Evolutionary conservation across 2,329 filamentous ascomycete genomes (phyloP).

Genomic region (Epichloe gansuensis): DNA sequence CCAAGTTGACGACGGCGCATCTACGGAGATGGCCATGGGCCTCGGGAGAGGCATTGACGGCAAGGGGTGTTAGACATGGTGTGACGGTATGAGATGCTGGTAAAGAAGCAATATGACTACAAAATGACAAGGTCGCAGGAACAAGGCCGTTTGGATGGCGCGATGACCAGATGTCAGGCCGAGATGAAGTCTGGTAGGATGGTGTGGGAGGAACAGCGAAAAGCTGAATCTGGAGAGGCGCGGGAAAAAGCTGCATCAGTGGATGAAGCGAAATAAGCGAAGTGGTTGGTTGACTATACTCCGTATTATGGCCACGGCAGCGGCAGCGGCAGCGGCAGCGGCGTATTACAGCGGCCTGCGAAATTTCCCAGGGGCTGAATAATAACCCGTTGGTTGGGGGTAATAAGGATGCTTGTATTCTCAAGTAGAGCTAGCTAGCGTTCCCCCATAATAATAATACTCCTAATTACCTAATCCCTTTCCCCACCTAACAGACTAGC

Average conservation of each 20-base stretch:
- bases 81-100: conserved; percentile 12
- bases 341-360: background rate
- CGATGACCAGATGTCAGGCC: conserved; percentile 8
- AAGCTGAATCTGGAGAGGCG: conserved; percentile 12
- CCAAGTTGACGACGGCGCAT: conserved; percentile 62
- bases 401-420: too few relatives aligned
- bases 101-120: conserved; percentile 11
- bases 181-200: conserved; percentile 10
- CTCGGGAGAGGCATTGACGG: conserved; percentile 35
- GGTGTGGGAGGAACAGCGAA: conserved; percentile 10
- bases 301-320: background rate
- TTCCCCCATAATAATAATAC: too few relatives aligned
- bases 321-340: background rate
- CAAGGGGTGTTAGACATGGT: conserved; percentile 34
- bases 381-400: too few relatives aligned
- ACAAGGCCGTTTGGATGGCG: conserved; percentile 13
- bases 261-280: background rate
- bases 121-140: conserved; percentile 14
- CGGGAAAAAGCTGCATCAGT: conserved; percentile 11
- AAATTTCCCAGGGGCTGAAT: conserved; percentile 3
- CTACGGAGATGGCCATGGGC: conserved; percentile 34
- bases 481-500: too few relatives aligned
- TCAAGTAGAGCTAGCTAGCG: too few relatives aligned
- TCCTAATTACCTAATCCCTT: too few relatives aligned
- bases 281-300: background rate